A percentile compares a stretch with the other conserved stretches of the same genome.
Conservation (phyloP, 805 yeast species). For the Saturnispora hagleri region DNA sequence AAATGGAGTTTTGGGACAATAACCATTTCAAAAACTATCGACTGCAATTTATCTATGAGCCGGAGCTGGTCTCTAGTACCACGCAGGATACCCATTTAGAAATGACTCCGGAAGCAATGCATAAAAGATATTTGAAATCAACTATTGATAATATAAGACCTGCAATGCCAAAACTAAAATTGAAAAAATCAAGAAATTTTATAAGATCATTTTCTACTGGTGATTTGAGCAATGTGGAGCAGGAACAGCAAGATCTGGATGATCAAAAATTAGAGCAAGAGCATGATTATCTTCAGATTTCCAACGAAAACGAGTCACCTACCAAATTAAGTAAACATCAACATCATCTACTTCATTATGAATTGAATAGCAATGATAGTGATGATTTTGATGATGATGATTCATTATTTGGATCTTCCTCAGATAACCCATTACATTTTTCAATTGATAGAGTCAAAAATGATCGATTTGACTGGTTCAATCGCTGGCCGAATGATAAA, state of each 20-base stretch:
- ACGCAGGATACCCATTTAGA: background rate
- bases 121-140: background rate
- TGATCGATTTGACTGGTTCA: background rate
- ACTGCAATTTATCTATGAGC: conserved; percentile 28
- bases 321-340: background rate
- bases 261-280: background rate
- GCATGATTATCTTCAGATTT: background rate
- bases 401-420: background rate
- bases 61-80: background rate
- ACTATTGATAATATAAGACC: background rate
- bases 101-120: background rate
- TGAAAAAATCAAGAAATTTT: conserved; percentile 22
- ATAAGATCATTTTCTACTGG: conserved; percentile 11
- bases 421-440: conserved; percentile 1
- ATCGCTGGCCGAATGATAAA: background rate
- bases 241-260: background rate
- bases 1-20: conserved; percentile 68
- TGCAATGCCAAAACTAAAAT: conserved; percentile 6
- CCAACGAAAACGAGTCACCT: background rate
- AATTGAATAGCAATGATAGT: background rate
- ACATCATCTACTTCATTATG: background rate
- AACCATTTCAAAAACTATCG: conserved; percentile 52
- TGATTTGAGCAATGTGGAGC: background rate
- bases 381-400: background rate
- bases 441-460: conserved; percentile 3